Evolutionary conservation across 176 grass and related monocot genomes (phyloP), one percentile per base, ranked within the genome.

Genomic region (Oryza meyeriana): DNA sequence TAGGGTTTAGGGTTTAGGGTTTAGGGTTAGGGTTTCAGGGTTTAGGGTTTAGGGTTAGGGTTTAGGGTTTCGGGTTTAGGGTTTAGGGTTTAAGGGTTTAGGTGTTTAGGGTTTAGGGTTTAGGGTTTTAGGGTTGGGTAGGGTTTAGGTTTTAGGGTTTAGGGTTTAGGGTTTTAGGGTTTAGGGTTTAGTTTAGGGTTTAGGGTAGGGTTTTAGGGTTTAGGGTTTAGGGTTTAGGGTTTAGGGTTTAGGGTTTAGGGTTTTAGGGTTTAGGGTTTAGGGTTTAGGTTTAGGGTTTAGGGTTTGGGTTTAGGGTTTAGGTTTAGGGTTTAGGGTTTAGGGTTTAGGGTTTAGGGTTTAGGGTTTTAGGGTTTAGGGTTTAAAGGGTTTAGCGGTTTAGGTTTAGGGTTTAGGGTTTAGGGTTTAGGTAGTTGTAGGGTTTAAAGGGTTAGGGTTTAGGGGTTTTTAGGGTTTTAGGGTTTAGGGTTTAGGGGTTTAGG

Each of bases 371-470:
- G 36, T 8, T 38, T 38, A 38, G 36, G 36, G 36, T 38, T 38
- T 38, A 38, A n/a, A n/a, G 4, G 48, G 64, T 67, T 81, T 34
- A 18, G 64, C n/a, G 79, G 48, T 81, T 71, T 81, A 45, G 80
- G 62, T 84, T 84, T 55, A 14, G 81, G 81, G 62, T 69, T 84
- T 76, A 48, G 81, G 70, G 81, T 75, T 75, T 75, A 66, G 81
- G 55, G 71, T 75, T 84, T 75, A 75, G 71, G 81, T n/a, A n/a
- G n/a, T n/a, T n/a, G n/a, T 81, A 48, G 79, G 79, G 79, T 71
- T 81, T 59, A n/a, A n/a, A n/a, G n/a, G 55, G 75, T 75, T 50
- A 75, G 69, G 70, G 70, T 84, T 75, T 25, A 66, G 81, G 81
- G 55, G n/a, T n/a, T n/a, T 69, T 81, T 81, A 59, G 65, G 79